Evolutionary conservation across 192 early-diverging fungal species (phyloP).

Genomic region (Chytriomyces sp.): DNA sequence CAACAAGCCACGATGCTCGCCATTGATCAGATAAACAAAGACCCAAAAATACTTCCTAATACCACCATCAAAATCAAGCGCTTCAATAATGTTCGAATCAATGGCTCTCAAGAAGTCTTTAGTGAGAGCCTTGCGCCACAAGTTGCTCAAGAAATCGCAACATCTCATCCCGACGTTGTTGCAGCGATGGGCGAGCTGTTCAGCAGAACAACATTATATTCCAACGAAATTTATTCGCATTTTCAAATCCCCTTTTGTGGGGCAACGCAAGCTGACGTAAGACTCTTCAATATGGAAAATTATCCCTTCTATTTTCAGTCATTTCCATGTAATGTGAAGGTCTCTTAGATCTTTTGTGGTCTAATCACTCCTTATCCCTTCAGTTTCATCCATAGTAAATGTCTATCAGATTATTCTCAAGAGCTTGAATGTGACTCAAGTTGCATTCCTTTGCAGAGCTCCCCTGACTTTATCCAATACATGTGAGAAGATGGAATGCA

Average conservation of each 20-base stretch:
- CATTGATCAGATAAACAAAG: conserved; percentile 1
- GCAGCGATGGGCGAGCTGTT: not conserved
- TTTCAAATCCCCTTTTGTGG: not conserved
- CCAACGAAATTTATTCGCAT: not conserved
- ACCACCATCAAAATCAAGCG: conserved; percentile 10
- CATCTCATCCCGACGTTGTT: not conserved
- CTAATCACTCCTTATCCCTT: too few species aligned
- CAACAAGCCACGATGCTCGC: not conserved
- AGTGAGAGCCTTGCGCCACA: not conserved
- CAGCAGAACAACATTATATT: not conserved
- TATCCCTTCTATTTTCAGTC: not conserved
- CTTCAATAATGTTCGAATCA: not conserved
- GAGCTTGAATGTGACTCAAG: too few species aligned
- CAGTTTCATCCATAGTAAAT: too few species aligned
- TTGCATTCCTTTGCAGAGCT: too few species aligned
- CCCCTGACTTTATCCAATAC: too few species aligned
- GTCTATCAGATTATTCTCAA: too few species aligned
- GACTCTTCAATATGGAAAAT: not conserved
- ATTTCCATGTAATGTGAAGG: not conserved
- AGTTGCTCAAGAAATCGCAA: not conserved
- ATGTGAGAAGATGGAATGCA: too few species aligned
- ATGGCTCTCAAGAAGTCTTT: not conserved
- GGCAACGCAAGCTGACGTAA: not conserved
- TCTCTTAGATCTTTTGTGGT: too few species aligned
- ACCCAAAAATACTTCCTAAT: conserved; percentile 5